These are phyloP conservation scores for Cyberlindnera bimundalis DNA, from an alignment of 805 yeast species.

Conservation along the genomic window DNA sequence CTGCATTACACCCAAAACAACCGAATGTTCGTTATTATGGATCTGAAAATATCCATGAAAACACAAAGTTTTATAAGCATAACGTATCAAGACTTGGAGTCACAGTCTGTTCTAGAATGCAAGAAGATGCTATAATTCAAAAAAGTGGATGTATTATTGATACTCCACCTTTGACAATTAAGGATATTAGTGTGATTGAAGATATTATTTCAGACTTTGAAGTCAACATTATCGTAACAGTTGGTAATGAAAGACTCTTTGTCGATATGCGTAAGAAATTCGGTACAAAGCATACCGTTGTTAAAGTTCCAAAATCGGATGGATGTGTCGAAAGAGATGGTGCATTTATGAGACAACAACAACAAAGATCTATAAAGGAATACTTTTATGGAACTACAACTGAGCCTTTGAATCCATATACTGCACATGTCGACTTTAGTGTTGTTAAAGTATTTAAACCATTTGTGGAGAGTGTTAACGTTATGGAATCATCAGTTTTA, in stretches of 20 bases:
- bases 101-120: constrained; percentile 41
- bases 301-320: constrained; percentile 67
- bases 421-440: constrained; percentile 65
- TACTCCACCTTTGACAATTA: constrained; percentile 60
- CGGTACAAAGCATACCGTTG: constrained; percentile 32
- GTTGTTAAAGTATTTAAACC: constrained; percentile 66
- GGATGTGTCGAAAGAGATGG: constrained; percentile 79
- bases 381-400: constrained; percentile 81
- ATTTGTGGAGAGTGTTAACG: constrained; percentile 11
- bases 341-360: constrained; percentile 61
- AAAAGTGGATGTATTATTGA: constrained; percentile 67
- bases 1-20: constrained; percentile 78
- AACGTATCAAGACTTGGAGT: constrained; percentile 31
- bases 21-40: constrained; percentile 86
- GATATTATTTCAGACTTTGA: constrained; percentile 57
- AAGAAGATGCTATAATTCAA: constrained; percentile 43
- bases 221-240: constrained; percentile 55
- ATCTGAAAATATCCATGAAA: constrained; percentile 53
- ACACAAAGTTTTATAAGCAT: constrained; percentile 33
- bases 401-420: constrained; percentile 76
- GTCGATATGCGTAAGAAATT: constrained; percentile 59
- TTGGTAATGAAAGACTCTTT: constrained; percentile 72
- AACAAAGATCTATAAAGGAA: constrained; percentile 75
- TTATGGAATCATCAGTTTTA: constrained; percentile 23
- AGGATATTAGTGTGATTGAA: constrained; percentile 50